These are phyloP conservation scores for Plectosphaerella plurivora DNA, from an alignment of 2,329 filamentous ascomycete genomes.

Conservation along the genomic window DNA sequence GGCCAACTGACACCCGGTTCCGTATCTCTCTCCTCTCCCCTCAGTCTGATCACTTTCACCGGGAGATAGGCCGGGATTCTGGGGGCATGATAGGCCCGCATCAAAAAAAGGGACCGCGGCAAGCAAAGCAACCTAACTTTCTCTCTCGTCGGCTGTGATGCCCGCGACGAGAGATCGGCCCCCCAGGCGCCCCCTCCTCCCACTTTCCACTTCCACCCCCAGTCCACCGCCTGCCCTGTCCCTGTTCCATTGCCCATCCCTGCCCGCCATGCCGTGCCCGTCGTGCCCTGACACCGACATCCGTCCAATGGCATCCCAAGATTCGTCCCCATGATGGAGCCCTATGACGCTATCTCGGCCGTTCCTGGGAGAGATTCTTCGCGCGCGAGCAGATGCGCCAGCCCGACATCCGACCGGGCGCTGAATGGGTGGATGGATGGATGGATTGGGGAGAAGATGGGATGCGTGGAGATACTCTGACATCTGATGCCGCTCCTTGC, in stretches of 20 bases:
- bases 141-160: not conserved
- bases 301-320: not conserved
- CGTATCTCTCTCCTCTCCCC: too few species aligned
- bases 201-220: not conserved
- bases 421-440: too few species aligned
- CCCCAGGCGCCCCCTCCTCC: not conserved
- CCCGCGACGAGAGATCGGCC: not conserved
- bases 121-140: too few species aligned
- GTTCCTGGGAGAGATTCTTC: not conserved
- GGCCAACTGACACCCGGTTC: too few species aligned
- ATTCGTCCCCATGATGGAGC: not conserved
- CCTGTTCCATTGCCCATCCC: too few species aligned
- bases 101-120: not conserved
- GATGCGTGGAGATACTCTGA: not conserved
- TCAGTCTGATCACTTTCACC: not conserved
- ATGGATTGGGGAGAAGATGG: not conserved
- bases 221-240: too few species aligned
- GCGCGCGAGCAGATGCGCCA: not conserved
- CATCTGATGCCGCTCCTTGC: too few species aligned
- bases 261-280: not conserved
- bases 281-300: not conserved
- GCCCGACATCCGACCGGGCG: not conserved
- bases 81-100: conserved; percentile 2
- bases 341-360: conserved; percentile 1
- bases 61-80: conserved; percentile 1